Base-by-base conservation (phyloP, 306 rosid genomes). In the Castanospermum australe region DNA sequence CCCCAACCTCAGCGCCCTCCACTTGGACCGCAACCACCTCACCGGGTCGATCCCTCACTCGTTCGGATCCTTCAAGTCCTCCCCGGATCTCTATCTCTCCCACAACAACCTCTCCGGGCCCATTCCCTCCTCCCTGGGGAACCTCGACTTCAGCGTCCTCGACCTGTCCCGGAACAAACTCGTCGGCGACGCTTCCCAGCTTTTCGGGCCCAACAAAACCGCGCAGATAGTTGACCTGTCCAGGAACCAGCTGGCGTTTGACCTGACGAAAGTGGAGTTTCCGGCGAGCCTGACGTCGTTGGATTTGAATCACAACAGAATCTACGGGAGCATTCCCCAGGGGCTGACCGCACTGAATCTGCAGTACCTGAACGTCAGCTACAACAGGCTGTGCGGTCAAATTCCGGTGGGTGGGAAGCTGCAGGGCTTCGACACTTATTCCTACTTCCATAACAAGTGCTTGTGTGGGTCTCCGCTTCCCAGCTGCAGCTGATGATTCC, bases 391-490 rank as follows among this genome's bases (percentile, higher is more conserved):
- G 51, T 92, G 93, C 13, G 95, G 95, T 15, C 38, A 77, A 71
- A 92, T 92, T 84, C 91, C 95, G 4, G 64, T 62, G 30, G 92
- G 92, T 3, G 95, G 95, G 1, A 56, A 79, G 55, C 56, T 90
- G 68, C 95, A 84, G 85, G 84, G 50, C 28, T 87, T 88, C 32
- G 92, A 87, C 10, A 0, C 48, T 17, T 77, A 67, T 1, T 17
- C 77, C 0, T 92, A 87, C 77, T 83, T 89, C 1, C 95, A 92
- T 71, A 92, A 90, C 60, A 76, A 76, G 62, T 92, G 97, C 56
- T 79, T 92, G 70, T 92, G 97, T 9, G 92, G 97, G 1, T 62
- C 93, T 6, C 94, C 94, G 0, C 89, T 92, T 3, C 71, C 78
- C 0, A 63, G 65, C 69, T 90, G 92, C 88, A 71, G 76, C 32